These are phyloP conservation scores for Chaetothyriales sp. DNA, from an alignment of 2,329 filamentous ascomycete genomes.

Conservation along the genomic window DNA sequence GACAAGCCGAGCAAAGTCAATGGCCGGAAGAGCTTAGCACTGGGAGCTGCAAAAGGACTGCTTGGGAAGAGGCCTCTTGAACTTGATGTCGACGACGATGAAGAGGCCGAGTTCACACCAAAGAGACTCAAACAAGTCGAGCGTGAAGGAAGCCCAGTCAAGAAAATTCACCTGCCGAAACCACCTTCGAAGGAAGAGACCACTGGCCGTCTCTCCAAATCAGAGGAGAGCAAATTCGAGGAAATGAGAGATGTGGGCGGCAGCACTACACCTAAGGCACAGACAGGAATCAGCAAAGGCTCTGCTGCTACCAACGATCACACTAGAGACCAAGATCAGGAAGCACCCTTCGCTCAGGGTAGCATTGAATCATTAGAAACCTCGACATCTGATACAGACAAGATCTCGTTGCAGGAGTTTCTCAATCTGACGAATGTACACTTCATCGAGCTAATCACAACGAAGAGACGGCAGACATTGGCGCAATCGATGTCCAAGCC, in stretches of 20 bases:
- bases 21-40: conserved; percentile 60
- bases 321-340: conserved; percentile 40
- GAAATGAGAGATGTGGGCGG: conserved; percentile 18
- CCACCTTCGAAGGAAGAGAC: conserved; percentile 54
- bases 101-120: conserved; percentile 38
- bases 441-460: conserved; percentile 97
- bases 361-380: conserved; percentile 18
- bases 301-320: conserved; percentile 39
- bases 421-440: conserved; percentile 89
- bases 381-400: conserved; percentile 30
- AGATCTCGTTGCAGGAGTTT: conserved; percentile 79
- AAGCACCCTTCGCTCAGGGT: conserved; percentile 22
- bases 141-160: conserved; percentile 59
- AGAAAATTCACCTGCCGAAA: conserved; percentile 54
- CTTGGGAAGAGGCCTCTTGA: conserved; percentile 60
- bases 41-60: conserved; percentile 57
- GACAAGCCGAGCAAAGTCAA: conserved; percentile 37
- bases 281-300: conserved; percentile 15
- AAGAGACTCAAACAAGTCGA: conserved; percentile 51
- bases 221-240: conserved; percentile 29
- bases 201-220: conserved; percentile 37
- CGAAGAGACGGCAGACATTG: conserved; percentile 75
- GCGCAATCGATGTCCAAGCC: conserved; percentile 4
- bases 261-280: conserved; percentile 23
- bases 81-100: conserved; percentile 48